Conservation (phyloP, 768 basidiomycete species). For the Podaxis sp. region DNA sequence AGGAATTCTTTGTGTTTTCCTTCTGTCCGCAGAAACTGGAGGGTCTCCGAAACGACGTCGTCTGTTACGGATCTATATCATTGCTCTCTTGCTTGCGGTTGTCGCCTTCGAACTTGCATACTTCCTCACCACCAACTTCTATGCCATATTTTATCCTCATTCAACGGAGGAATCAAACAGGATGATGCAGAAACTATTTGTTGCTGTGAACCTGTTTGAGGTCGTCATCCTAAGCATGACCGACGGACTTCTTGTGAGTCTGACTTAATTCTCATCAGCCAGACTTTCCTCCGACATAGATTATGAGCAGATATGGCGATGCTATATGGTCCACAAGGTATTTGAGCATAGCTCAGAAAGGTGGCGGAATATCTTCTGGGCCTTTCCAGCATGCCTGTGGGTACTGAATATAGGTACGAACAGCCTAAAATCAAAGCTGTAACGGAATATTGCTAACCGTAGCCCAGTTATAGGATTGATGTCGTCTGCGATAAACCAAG, state of each 20-base stretch:
- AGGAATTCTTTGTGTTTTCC: neutral
- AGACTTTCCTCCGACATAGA: neutral
- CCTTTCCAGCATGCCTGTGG: neutral
- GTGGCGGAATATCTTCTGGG: slow-evolving; percentile 1
- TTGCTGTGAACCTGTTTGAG: neutral
- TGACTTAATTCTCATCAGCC: neutral
- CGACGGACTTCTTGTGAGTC: slow-evolving; percentile 3
- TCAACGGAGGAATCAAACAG: neutral
- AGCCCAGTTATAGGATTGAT: neutral
- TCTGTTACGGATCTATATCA: neutral
- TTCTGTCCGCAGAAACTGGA: neutral
- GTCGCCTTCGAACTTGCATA: neutral
- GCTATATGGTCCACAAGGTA: neutral
- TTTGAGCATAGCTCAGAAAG: neutral
- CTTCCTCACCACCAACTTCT: neutral
- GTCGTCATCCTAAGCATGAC: neutral
- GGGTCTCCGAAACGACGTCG: neutral
- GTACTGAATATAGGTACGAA: neutral
- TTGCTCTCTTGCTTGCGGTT: neutral
- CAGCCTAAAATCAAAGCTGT: neutral
- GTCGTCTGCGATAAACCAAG: too few relatives aligned
- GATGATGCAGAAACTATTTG: neutral
- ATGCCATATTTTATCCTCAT: neutral
- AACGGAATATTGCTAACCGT: neutral
- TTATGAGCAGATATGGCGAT: neutral